Conservation (phyloP, 1,284 basidiomycete genomes). For the Apiotrichum akiyoshidainum region DNA sequence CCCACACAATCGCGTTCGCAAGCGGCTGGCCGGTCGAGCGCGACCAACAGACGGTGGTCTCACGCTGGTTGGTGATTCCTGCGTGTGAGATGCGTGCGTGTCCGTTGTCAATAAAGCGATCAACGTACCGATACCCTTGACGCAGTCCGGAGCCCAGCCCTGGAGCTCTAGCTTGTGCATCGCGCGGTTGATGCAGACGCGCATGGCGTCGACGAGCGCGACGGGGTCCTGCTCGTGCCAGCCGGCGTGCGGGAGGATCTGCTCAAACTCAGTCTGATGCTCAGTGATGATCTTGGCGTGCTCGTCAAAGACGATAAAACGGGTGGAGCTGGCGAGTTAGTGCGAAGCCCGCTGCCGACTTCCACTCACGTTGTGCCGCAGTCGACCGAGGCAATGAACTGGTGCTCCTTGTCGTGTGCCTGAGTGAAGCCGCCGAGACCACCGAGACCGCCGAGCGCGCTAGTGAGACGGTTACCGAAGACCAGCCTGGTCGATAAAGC, state of each 20-base stretch:
- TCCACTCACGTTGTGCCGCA: slow-evolving; percentile 81
- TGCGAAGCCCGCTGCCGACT: not conserved
- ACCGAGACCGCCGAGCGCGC: slow-evolving; percentile 10
- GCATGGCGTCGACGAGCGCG: slow-evolving; percentile 75
- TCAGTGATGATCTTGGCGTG: slow-evolving; percentile 81
- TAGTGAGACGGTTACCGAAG: not conserved
- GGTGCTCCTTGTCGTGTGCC: slow-evolving; percentile 42
- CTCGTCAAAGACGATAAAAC: slow-evolving; percentile 91
- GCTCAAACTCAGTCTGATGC: slow-evolving; percentile 85
- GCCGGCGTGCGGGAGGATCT: slow-evolving; percentile 84
- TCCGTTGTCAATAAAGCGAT: no score
- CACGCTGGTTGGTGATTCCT: slow-evolving; percentile 89
- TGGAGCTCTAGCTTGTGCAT: slow-evolving; percentile 68
- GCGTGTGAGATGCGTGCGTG: not conserved
- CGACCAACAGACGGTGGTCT: slow-evolving; percentile 94
- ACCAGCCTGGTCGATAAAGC: not conserved
- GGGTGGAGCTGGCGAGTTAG: slow-evolving; percentile 65
- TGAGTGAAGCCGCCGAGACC: slow-evolving; percentile 30
- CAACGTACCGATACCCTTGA: slow-evolving; percentile 83
- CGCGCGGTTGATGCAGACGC: slow-evolving; percentile 72
- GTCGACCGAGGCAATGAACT: slow-evolving; percentile 84
- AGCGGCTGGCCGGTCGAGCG: slow-evolving; percentile 81
- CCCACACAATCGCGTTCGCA: slow-evolving; percentile 92
- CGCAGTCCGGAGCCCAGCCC: slow-evolving; percentile 69
- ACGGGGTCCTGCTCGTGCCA: slow-evolving; percentile 95